A percentile compares a stretch with the other conserved stretches of the same genome.
Conservation (phyloP, 805 yeast species). For the Pichia cabralensis region DNA sequence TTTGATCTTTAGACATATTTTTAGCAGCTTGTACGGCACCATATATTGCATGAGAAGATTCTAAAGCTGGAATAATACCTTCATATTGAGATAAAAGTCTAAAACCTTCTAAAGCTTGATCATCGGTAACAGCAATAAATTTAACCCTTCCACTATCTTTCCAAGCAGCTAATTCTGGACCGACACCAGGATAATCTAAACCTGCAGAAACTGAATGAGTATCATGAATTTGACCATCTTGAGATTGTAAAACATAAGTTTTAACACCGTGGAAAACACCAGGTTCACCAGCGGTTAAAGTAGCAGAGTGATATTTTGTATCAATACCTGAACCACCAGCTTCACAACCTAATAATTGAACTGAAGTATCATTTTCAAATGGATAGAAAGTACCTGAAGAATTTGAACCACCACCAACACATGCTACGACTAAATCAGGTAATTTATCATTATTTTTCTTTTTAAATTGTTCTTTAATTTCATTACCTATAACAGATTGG, state of each 20-base stretch:
- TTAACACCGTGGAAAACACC: constrained; percentile 98
- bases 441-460: constrained; percentile 69
- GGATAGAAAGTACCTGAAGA: constrained; percentile 94
- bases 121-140: constrained; percentile 87
- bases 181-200: constrained; percentile 98
- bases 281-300: constrained; percentile 86
- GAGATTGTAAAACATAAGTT: constrained; percentile 84
- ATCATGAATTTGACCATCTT: constrained; percentile 94
- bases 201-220: constrained; percentile 99
- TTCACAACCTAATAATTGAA: constrained; percentile 84
- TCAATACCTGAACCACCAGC: constrained; percentile 98
- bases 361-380: constrained; percentile 71
- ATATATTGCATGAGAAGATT: constrained; percentile 90
- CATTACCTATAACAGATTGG: constrained; percentile 95
- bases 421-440: constrained; percentile 93
- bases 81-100: constrained; percentile 80
- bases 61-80: constrained; percentile 98
- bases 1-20: constrained; percentile 67
- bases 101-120: constrained; percentile 91
- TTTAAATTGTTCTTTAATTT: constrained; percentile 85
- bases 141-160: constrained; percentile 87
- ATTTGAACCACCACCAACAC: constrained; percentile 99
- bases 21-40: constrained; percentile 88
- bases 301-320: constrained; percentile 86
- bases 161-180: constrained; percentile 96